These are phyloP conservation scores for Rhizophagus sp. DNA, from an alignment of 192 early-diverging fungal species.

Conservation along the genomic window DNA sequence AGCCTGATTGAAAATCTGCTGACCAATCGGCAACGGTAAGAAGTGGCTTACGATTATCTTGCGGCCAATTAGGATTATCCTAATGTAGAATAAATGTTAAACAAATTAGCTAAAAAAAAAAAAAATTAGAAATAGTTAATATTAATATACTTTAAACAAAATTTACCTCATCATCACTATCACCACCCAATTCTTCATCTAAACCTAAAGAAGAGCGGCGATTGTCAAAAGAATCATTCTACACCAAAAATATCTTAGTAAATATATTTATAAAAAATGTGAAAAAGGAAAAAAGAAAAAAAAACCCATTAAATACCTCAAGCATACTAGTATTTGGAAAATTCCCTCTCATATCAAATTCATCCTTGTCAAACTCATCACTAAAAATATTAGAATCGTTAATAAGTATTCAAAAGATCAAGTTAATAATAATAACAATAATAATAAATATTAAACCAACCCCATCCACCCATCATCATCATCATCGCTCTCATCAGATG, in stretches of 20 bases:
- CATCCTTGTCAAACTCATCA: slow-evolving; percentile 38
- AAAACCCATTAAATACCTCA: slow-evolving; percentile 17
- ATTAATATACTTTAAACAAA: neutral
- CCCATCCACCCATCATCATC: slow-evolving; percentile 57
- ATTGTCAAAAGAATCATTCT: slow-evolving; percentile 26
- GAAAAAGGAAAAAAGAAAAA: neutral
- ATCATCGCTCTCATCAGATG: slow-evolving; percentile 58
- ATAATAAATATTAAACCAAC: slow-evolving; percentile 28
- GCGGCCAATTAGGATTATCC: neutral
- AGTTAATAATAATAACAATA: neutral
- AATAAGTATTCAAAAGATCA: neutral
- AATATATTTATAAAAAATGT: neutral
- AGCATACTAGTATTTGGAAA: slow-evolving; percentile 24
- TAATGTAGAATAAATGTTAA: neutral
- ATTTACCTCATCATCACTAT: slow-evolving; percentile 28
- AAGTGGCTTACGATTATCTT: slow-evolving; percentile 2
- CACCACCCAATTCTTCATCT: neutral
- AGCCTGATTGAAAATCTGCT: slow-evolving; percentile 12
- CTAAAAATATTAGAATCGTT: neutral
- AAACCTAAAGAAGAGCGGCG: slow-evolving; percentile 10
- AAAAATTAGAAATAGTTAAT: neutral
- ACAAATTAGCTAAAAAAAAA: neutral
- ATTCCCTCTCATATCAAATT: slow-evolving; percentile 35
- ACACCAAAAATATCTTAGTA: neutral
- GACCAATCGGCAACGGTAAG: slow-evolving; percentile 30